Base-by-base conservation (phyloP, 352 stramenopile genomes). In the Peronospora belbahrii region DNA sequence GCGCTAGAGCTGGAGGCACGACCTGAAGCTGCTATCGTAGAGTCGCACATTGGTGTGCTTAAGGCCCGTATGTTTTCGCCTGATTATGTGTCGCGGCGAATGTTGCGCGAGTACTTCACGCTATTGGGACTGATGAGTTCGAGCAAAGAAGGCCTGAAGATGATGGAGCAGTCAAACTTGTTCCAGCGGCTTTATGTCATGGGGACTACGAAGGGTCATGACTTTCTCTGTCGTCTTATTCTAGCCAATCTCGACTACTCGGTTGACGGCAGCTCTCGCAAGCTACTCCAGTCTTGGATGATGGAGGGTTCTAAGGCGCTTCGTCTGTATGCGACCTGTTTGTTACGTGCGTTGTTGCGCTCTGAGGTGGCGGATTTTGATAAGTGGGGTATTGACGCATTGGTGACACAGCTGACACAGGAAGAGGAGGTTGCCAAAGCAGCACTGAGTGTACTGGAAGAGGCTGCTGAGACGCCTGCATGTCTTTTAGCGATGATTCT, bases 141-240 rank as follows among this genome's bases (percentile, higher is more conserved):
- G 13, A 92, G 80, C 47, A 85, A 83, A 38, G 83, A 94, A 71
- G 83, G 83, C 0, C 53, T 94, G 19, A 92, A 92, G 48, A 92
- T 94, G 81, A 92, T 94, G 83, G 76, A 92, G 50, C 79, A 92
- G 52, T 91, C 79, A 3, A 90, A 90, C n/a, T 48, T 94, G n/a
- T 94, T 94, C 50, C 73, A 88, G 48, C 65, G 81, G 2, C 53
- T 94, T 10, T 86, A 90, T 28, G 80, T 91, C 10, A 89, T 94
- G 78, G 83, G 83, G 8, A 91, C 74, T 6, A 85, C 74, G 7
- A 90, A 90, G 56, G 83, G 83, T 22, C 83, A 94, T 52, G 81
- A 94, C 43, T 94, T 94, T 37, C 41, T 94, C n/a, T 92, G 83
- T 41, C 76, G 83, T 2, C 55, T 94, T 13, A 94, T 94, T 48